Base-by-base conservation (phyloP, 2,329 filamentous ascomycete genomes). In the Sarocladiaceae sp. region DNA sequence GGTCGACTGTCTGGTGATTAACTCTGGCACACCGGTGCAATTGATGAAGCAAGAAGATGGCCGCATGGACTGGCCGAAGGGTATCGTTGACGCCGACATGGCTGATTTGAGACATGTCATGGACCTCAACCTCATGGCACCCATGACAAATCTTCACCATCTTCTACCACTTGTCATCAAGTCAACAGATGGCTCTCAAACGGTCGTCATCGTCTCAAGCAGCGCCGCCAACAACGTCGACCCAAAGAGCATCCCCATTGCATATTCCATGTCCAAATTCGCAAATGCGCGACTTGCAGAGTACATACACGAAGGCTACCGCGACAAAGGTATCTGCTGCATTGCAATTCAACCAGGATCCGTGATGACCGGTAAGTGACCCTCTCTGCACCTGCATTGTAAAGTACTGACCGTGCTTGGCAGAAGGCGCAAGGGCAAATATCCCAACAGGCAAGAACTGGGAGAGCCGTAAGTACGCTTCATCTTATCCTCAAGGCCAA, bases 211-310 rank as follows among this genome's bases (percentile, higher is more conserved):
- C 20, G 40, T 46, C 8, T 46, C 40, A 11, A 46, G 40, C 40
- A 46, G 40, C 23, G 40, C 40, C 22, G 40, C 40, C 22, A 46
- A 46, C 23, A 29, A 29, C 20, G 40, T 46, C 22, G 40, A 46
- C 25, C 40, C 40, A 10, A 26, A 17, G n/a, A 46, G 40, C 40
- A 46, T 46, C 23, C 40, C 40, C 12, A 46, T 46, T n/a, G 66
- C 67, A 2, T 83, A 82, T 55, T 66, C 72, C 52, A 68, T 68
- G 2, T 67, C 66, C 33, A 82, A 82, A 59, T 63, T 79, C 28
- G 78, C 77, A 3, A 56, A 78, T 23, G 58, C 73, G 15, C 66
- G 76, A 11, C 67, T 82, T 40, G 75, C 71, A 1, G 77, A 82
- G 58, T 75, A 71, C 55, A 55, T 78, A 8, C 65, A 68, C 35